Evolutionary conservation across 495 filamentous ascomycete genomes (phyloP).

Genomic region (Neurospora africana): DNA sequence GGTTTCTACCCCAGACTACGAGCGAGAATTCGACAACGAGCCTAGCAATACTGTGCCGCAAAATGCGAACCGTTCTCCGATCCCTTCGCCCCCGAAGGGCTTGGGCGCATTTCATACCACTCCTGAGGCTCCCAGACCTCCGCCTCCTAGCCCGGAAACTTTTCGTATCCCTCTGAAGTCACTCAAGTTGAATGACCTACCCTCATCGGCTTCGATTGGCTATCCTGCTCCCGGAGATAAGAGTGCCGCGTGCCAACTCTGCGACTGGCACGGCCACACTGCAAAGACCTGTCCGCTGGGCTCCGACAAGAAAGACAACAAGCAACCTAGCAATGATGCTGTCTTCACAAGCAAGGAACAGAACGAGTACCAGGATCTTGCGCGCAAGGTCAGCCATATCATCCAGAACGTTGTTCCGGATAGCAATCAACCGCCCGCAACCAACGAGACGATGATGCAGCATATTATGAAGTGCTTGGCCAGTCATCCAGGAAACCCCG

Average conservation of each 20-base stretch:
- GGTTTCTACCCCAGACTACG: neutral
- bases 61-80: neutral
- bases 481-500: neutral
- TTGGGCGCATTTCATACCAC: neutral
- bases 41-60: neutral
- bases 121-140: neutral
- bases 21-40: neutral
- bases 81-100: neutral
- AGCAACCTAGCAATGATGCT: neutral
- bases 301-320: neutral
- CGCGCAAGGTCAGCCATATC: neutral
- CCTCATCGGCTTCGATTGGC: neutral
- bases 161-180: neutral
- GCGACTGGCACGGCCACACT: neutral
- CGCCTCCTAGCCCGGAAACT: neutral
- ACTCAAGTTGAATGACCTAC: neutral
- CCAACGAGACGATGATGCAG: slow-evolving; percentile 5
- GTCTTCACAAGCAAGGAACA: slow-evolving; percentile 1
- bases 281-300: neutral
- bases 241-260: neutral
- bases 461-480: slow-evolving; percentile 1
- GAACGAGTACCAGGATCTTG: slow-evolving; percentile 3
- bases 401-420: slow-evolving; percentile 2
- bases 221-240: neutral
- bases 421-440: slow-evolving; percentile 2